phyloP scores from a whole-genome alignment of 768 basidiomycete genomes.

The Ephemerocybe angulata region DNA sequence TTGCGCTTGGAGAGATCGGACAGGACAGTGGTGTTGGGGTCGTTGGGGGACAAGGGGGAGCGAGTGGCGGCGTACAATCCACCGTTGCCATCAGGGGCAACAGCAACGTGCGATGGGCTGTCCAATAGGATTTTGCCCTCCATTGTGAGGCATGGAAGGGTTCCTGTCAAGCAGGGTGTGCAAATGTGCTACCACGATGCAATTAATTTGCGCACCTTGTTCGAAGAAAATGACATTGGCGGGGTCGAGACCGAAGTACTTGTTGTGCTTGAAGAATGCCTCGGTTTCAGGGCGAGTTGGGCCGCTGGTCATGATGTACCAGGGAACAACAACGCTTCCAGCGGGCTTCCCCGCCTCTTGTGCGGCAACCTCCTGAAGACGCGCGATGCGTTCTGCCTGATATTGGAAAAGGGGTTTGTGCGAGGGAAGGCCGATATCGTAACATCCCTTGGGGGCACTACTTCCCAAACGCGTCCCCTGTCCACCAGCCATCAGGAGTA shows the following conservation, averaged over 20 bases:
- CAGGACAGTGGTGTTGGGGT: slow-evolving; percentile 66
- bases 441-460: slow-evolving; percentile 93
- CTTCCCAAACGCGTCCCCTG: slow-evolving; percentile 95
- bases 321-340: slow-evolving; percentile 74
- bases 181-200: slow-evolving; percentile 27
- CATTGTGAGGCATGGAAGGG: slow-evolving; percentile 89
- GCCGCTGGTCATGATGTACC: slow-evolving; percentile 99
- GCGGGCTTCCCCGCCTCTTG: slow-evolving; percentile 45
- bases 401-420: slow-evolving; percentile 94
- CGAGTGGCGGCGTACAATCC: slow-evolving; percentile 95
- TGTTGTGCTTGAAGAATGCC: slow-evolving; percentile 72
- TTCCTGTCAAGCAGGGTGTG: slow-evolving; percentile 97
- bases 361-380: slow-evolving; percentile 76
- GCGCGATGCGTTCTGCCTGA: slow-evolving; percentile 93
- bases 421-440: slow-evolving; percentile 92
- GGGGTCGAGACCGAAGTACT: slow-evolving; percentile 76
- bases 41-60: slow-evolving; percentile 58
- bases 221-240: slow-evolving; percentile 91
- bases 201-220: slow-evolving; percentile 60
- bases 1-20: slow-evolving; percentile 74
- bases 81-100: slow-evolving; percentile 97
- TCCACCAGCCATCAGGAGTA: slow-evolving; percentile 95
- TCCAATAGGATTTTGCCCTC: slow-evolving; percentile 93
- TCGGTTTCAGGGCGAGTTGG: slow-evolving; percentile 89
- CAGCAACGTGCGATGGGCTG: slow-evolving; percentile 72